Conservation (phyloP, 192 early-diverging fungal species). For the Gaertneriomyces sp. region DNA sequence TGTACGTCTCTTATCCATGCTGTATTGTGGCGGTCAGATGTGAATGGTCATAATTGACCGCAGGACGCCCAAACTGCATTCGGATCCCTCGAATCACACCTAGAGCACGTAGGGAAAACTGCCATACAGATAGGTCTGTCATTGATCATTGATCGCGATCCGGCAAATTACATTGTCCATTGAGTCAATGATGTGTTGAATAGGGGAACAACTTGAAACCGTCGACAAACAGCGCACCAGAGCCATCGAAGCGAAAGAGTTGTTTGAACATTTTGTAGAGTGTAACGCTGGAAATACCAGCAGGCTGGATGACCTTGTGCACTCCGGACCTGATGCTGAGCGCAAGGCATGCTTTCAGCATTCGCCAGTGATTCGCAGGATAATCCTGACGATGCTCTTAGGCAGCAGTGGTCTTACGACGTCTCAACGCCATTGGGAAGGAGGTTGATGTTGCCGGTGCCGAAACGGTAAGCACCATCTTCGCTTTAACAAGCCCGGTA, state of each 20-base stretch:
- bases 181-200: not conserved
- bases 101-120: conserved; percentile 91
- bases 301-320: conserved; percentile 70
- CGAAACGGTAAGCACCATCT: conserved; percentile 36
- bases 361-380: not conserved
- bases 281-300: conserved; percentile 73
- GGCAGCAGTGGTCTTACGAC: conserved; percentile 80
- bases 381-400: conserved; percentile 13
- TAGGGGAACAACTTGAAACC: conserved; percentile 94
- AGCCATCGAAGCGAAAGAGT: conserved; percentile 81
- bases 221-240: conserved; percentile 88
- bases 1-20: conserved; percentile 37
- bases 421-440: conserved; percentile 80
- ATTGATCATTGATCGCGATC: not conserved
- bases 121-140: conserved; percentile 83
- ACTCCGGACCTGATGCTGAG: conserved; percentile 78
- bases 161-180: not conserved
- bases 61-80: conserved; percentile 84
- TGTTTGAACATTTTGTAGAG: conserved; percentile 91
- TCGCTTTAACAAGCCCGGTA: not conserved
- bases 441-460: conserved; percentile 71
- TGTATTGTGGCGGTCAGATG: not conserved
- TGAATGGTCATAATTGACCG: not conserved
- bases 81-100: conserved; percentile 80
- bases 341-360: conserved; percentile 52